Evolutionary conservation across 805 yeast species (phyloP), one percentile per base, ranked within the genome.

Genomic region (Scheffersomyces lignosus): DNA sequence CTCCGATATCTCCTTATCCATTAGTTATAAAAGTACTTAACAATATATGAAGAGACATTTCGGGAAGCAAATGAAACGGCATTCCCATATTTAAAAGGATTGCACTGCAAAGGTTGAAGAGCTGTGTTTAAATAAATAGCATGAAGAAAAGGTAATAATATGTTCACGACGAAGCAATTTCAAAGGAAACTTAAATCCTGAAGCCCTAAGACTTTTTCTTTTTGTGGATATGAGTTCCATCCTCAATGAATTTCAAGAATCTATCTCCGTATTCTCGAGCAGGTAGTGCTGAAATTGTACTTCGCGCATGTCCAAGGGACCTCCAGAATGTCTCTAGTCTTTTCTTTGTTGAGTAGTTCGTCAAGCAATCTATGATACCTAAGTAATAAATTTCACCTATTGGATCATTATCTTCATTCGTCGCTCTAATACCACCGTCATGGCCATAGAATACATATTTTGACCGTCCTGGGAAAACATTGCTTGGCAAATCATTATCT

Each of bases 301-400:
- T 73, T 37, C 90, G 66, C 27, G 80, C 74, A 53, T 87, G 86
- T 25, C 77, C 75, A 17, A 93, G 50, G 12, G 86, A 73, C 57
- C 96, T 77, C 81, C 89, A 84, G 44, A 87, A 77, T 0, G 98
- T 91, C 56, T 93, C 99, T 31, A 89, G 58, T 45, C 77, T 75
- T 58, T 93, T 93, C 47, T 80, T 65, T 15, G 82, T 60, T 0
- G 86, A 80, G 51, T 87, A 87, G 45, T 79, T 78, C 0, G 99
- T 93, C 48, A 93, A 69, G 62, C 96, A 91, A 56, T 93, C 99
- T 45, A 93, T 93, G 26, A 93, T 83, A 6, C 99, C 99, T 50
- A 93, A 66, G 53, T 90, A 93, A 62, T 93, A 93, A 5, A 91
- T 77, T 37, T 83, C 77, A 20, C 78, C 71, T 24, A 77, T 53